Percentiles rank a stretch among this genome's conserved stretches.
These are phyloP conservation scores for Tricladium varicosporioides DNA, from an alignment of 2,329 filamentous ascomycete genomes.

Conservation along the genomic window DNA sequence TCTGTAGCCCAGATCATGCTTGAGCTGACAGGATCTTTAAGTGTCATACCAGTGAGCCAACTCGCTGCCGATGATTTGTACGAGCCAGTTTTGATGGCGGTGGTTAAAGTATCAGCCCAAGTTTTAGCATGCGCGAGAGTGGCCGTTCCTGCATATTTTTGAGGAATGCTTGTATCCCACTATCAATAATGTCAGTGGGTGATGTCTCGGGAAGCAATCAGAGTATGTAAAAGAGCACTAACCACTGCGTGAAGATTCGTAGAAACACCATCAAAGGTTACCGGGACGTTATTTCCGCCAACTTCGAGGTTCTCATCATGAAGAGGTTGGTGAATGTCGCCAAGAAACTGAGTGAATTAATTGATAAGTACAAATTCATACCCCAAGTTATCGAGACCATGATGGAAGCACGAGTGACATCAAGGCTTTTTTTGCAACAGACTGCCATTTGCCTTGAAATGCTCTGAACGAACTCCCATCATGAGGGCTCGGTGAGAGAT, in stretches of 20 bases:
- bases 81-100: constrained; percentile 54
- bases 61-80: constrained; percentile 37
- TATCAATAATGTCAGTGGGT: not conserved
- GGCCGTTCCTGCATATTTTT: constrained; percentile 58
- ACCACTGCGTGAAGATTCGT: constrained; percentile 66
- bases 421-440: constrained; percentile 9
- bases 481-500: not conserved
- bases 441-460: constrained; percentile 8
- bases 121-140: constrained; percentile 46
- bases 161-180: constrained; percentile 62
- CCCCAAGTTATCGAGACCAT: constrained; percentile 12
- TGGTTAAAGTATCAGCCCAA: constrained; percentile 57
- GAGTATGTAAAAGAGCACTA: constrained; percentile 4
- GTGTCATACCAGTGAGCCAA: constrained; percentile 21
- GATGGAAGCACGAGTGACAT: constrained; percentile 15
- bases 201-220: too few relatives aligned
- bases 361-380: constrained; percentile 3
- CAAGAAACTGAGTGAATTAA: constrained; percentile 42
- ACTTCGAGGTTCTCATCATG: constrained; percentile 62
- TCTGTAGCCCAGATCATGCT: constrained; percentile 64
- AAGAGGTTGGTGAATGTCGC: constrained; percentile 67
- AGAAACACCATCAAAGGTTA: constrained; percentile 56
- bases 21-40: constrained; percentile 20
- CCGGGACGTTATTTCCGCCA: constrained; percentile 67
- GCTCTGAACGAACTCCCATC: constrained; percentile 2